phyloP scores from a whole-genome alignment of 2,329 filamentous ascomycete genomes.

The Leptographium procerum region DNA sequence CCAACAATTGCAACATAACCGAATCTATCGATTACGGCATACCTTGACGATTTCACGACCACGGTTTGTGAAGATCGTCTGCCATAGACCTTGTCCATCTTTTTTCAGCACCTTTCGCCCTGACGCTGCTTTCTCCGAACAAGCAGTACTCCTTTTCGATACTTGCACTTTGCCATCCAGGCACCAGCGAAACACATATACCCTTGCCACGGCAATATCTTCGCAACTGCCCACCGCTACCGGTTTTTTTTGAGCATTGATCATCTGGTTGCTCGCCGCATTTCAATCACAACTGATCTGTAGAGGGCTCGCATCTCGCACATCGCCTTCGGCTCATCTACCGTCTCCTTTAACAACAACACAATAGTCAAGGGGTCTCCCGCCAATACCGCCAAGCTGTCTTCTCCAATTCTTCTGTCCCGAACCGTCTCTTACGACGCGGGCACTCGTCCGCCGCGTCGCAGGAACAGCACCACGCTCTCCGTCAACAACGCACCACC shows the following conservation, averaged over 20 bases:
- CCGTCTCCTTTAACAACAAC: background rate
- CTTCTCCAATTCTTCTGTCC: conserved; percentile 76
- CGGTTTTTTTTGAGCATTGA: background rate
- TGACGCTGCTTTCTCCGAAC: no score
- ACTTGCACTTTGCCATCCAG: background rate
- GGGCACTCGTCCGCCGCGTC: conserved; percentile 57
- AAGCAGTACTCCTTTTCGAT: background rate
- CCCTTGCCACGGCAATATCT: background rate
- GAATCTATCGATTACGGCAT: background rate
- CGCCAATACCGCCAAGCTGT: conserved; percentile 85
- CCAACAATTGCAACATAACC: background rate
- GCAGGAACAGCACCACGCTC: conserved; percentile 33
- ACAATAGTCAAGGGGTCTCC: background rate
- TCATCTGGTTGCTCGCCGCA: background rate
- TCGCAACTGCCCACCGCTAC: background rate
- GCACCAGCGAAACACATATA: background rate
- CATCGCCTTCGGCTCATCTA: background rate
- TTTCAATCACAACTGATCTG: background rate
- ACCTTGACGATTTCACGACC: background rate
- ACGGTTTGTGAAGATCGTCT: background rate
- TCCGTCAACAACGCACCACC: conserved; percentile 7
- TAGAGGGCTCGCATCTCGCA: background rate
- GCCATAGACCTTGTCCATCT: background rate
- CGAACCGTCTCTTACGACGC: conserved; percentile 87
- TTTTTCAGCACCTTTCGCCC: background rate